Evolutionary conservation across 75 land plant genomes (phyloP).

Genomic region (Chamaecyparis obtusa): DNA sequence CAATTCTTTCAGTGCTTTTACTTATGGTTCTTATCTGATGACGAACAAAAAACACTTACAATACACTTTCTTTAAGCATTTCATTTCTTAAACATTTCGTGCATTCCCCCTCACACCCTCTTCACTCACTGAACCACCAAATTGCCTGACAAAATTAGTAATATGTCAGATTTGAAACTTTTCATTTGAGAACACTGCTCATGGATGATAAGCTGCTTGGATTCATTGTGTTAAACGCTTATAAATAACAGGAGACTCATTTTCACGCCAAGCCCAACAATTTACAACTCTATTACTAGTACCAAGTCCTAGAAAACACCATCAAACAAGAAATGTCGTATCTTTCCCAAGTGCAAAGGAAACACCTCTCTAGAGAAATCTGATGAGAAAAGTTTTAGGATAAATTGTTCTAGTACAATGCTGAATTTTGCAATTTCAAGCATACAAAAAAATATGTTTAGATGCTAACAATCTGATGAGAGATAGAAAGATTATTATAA

Average conservation of each 20-base stretch:
- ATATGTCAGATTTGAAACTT: not conserved
- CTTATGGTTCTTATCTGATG: not conserved
- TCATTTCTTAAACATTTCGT: not conserved
- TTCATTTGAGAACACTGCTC: not conserved
- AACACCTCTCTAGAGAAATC: not conserved
- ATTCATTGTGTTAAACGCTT: not conserved
- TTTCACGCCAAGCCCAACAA: not conserved
- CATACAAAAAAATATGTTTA: not conserved
- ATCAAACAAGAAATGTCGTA: not conserved
- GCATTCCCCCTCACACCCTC: not conserved
- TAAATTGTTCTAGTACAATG: not conserved
- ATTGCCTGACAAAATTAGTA: not conserved
- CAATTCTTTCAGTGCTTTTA: not conserved
- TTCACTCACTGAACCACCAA: not conserved
- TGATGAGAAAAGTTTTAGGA: not conserved
- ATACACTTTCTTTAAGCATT: not conserved
- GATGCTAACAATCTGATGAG: not conserved
- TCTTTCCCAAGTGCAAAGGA: not conserved
- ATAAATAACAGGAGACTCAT: not conserved
- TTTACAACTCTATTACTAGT: not conserved
- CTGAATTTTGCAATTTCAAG: not conserved
- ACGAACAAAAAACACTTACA: not conserved
- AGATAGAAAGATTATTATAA: not conserved
- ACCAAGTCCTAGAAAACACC: not conserved
- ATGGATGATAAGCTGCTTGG: not conserved